Evolutionary conservation across 1,284 basidiomycete species (phyloP).

Genomic region (Mycena citricolor): DNA sequence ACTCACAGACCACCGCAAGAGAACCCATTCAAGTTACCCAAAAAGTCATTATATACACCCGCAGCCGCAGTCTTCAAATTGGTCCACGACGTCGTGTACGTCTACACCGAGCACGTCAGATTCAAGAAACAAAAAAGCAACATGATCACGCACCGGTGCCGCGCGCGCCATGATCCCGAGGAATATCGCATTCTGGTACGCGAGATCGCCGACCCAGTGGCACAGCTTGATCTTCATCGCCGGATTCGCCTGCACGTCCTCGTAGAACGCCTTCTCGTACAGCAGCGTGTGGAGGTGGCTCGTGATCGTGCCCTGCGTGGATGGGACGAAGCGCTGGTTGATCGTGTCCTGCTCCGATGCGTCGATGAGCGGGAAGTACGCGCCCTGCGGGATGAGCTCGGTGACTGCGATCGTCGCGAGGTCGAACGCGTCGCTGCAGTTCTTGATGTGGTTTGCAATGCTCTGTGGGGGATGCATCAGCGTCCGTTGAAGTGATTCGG

Average conservation of each 20-base stretch:
- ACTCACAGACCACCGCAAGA: too few relatives aligned
- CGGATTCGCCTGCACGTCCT: slow-evolving; percentile 1
- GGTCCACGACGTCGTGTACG: neutral
- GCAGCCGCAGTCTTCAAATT: neutral
- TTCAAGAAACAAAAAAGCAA: neutral
- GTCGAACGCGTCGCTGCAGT: slow-evolving; percentile 12
- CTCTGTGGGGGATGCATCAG: neutral
- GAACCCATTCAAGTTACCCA: neutral
- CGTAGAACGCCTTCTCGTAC: slow-evolving; percentile 2
- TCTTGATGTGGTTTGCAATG: slow-evolving; percentile 12
- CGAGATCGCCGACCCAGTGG: slow-evolving; percentile 8
- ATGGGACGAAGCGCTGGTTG: slow-evolving; percentile 6
- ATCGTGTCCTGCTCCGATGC: neutral
- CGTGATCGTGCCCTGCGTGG: slow-evolving; percentile 2
- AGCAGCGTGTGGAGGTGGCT: slow-evolving; percentile 4
- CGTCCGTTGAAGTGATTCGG: too few relatives aligned
- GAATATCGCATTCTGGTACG: slow-evolving; percentile 7
- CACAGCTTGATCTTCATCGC: slow-evolving; percentile 3
- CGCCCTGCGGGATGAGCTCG: neutral
- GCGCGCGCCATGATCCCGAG: neutral
- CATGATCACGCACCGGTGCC: neutral
- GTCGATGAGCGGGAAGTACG: neutral
- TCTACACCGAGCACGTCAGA: neutral
- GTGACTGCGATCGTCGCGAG: slow-evolving; percentile 2
- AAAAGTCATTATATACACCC: neutral